phyloP scores from a whole-genome alignment of 176 grass and related monocot species.

The Chrysopogon serrulatus region DNA sequence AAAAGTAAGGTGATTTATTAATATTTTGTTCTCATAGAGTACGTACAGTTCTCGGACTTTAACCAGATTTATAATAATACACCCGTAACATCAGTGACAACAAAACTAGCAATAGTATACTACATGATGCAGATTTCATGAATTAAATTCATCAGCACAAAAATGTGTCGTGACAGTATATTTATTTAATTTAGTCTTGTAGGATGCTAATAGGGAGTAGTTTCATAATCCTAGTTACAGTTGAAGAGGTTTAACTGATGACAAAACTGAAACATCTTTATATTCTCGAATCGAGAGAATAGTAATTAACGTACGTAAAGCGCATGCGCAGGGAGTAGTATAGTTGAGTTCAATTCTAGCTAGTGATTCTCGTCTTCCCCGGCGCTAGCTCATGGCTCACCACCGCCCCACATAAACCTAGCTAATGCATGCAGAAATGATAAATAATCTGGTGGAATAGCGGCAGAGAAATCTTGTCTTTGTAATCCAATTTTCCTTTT shows the following conservation, averaged over 20 bases:
- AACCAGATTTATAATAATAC: not conserved
- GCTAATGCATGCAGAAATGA: not conserved
- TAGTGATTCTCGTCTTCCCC: not conserved
- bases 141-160: not conserved
- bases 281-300: not conserved
- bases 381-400: too few species aligned
- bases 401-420: not conserved
- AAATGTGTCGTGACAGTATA: not conserved
- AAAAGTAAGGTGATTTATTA: not conserved
- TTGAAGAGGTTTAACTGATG: not conserved
- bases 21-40: not conserved
- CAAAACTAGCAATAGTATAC: not conserved
- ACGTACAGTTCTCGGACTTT: not conserved
- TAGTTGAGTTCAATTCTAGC: not conserved
- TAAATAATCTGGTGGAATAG: not conserved
- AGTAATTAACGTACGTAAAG: not conserved
- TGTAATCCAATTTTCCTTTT: not conserved
- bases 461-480: not conserved
- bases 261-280: not conserved
- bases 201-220: not conserved
- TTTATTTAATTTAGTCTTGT: not conserved
- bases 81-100: not conserved
- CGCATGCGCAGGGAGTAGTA: not conserved
- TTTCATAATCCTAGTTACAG: not conserved
- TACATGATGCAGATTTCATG: too few species aligned